Percentiles rank a stretch among this genome's conserved stretches.
Conservation (phyloP, 2,329 filamentous ascomycete species). For the Cadophora luteo-olivacea region DNA sequence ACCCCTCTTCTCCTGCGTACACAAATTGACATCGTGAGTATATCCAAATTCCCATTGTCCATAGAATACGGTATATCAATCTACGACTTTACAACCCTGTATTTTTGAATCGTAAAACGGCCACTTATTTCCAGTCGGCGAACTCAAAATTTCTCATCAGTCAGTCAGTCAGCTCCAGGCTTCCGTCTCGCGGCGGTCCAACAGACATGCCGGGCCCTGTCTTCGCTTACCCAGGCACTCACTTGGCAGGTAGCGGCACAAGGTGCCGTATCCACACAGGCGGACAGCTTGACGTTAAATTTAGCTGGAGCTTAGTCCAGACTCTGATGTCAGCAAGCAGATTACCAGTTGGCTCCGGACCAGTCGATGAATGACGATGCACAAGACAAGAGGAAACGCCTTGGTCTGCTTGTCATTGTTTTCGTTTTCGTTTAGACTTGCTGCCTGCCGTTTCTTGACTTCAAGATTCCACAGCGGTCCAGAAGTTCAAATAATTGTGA, state of each 20-base stretch:
- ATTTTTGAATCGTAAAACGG: background rate
- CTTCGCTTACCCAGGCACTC: background rate
- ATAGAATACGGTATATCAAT: background rate
- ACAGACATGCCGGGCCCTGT: constrained; percentile 10
- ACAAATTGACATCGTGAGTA: constrained; percentile 2
- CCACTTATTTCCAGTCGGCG: background rate
- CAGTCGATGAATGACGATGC: constrained; percentile 3
- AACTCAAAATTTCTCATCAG: constrained; percentile 4
- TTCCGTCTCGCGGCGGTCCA: background rate
- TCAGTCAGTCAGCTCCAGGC: background rate
- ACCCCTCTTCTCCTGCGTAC: background rate
- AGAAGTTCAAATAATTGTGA: background rate
- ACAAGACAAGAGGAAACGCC: constrained; percentile 1
- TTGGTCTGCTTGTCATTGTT: constrained; percentile 1
- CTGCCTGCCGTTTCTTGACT: background rate
- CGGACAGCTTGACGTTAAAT: background rate
- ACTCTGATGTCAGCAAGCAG: constrained; percentile 18
- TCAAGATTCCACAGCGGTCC: no score
- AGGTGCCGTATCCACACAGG: background rate
- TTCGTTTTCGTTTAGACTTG: background rate
- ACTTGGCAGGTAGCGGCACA: constrained; percentile 1
- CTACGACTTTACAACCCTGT: background rate
- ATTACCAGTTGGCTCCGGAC: constrained; percentile 5
- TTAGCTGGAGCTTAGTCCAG: background rate
- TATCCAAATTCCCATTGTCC: background rate